A percentile compares a stretch with the other conserved stretches of the same genome.
Evolutionary conservation across 1,284 basidiomycete genomes (phyloP).

Genomic region (Rhodotorula sp.): DNA sequence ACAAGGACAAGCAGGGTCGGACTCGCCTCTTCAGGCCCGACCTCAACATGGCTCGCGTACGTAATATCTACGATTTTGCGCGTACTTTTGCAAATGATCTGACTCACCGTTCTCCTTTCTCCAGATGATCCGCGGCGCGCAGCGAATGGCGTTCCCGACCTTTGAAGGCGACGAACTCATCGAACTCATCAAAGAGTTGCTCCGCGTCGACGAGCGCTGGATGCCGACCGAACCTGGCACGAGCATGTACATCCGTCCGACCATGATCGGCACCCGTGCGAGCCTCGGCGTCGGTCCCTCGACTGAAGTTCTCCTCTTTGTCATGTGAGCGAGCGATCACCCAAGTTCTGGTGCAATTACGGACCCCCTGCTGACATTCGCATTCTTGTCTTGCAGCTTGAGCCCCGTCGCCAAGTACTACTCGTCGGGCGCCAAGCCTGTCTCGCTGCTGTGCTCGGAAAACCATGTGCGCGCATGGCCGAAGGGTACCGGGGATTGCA

Average conservation of each 20-base stretch:
- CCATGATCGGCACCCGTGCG: constrained; percentile 85
- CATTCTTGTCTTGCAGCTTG: constrained; percentile 9
- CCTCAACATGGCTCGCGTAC: constrained; percentile 75
- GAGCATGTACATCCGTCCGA: constrained; percentile 66
- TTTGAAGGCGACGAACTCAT: constrained; percentile 79
- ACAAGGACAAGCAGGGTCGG: constrained; percentile 72
- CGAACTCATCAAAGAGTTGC: constrained; percentile 83
- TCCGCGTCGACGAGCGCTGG: constrained; percentile 85
- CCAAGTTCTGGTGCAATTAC: background rate
- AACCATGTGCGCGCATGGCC: constrained; percentile 75
- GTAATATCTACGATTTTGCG: background rate
- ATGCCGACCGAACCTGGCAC: constrained; percentile 86
- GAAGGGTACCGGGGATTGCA: constrained; percentile 66
- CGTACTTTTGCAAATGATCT: background rate
- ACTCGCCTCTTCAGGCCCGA: constrained; percentile 92
- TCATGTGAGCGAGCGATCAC: constrained; percentile 58
- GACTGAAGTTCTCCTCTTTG: constrained; percentile 85
- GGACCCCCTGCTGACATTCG: constrained; percentile 1
- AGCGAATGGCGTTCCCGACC: constrained; percentile 65
- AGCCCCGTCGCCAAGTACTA: constrained; percentile 81
- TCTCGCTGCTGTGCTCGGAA: constrained; percentile 86
- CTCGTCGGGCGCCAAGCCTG: constrained; percentile 91
- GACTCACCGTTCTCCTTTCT: background rate
- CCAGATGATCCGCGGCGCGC: constrained; percentile 60
- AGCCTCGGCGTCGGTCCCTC: constrained; percentile 86